A percentile compares a stretch with the other conserved stretches of the same genome.
Evolutionary conservation across 163 green algal genomes (phyloP).

Genomic region (Scenedesmus sp.): DNA sequence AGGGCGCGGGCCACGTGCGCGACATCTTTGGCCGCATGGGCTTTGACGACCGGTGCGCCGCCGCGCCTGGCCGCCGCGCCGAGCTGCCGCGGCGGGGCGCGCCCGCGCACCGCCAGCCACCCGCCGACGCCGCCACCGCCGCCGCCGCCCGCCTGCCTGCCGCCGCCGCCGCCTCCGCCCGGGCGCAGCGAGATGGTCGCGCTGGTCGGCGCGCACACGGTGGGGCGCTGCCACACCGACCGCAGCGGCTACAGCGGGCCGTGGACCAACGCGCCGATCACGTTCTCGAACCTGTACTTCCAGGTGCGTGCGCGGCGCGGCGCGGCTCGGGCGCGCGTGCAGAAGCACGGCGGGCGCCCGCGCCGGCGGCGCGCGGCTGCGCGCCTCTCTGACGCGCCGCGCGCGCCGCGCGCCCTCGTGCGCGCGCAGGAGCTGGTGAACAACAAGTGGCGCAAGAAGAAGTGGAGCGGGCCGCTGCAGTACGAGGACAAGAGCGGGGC

Average conservation of each 20-base stretch:
- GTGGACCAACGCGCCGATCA: conserved; percentile 89
- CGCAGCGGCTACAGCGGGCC: conserved; percentile 74
- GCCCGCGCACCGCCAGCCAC: no score
- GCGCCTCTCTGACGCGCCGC: no score
- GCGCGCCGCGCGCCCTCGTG: no score
- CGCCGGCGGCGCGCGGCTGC: no score
- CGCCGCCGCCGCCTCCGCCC: background rate
- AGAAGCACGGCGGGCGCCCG: no score
- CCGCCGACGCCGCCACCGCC: no score
- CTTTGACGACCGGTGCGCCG: conserved; percentile 77
- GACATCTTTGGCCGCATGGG: conserved; percentile 92
- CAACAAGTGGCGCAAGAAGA: conserved; percentile 84
- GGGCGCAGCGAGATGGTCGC: conserved; percentile 85
- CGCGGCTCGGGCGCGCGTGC: no score
- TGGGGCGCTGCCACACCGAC: conserved; percentile 87
- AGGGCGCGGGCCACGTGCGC: conserved; percentile 79
- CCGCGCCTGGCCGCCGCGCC: no score
- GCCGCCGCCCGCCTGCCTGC: background rate
- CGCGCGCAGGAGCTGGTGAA: conserved; percentile 65
- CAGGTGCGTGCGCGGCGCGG: background rate
- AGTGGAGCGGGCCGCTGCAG: conserved; percentile 84
- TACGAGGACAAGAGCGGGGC: conserved; percentile 82
- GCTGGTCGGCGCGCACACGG: conserved; percentile 69
- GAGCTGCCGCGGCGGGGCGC: no score
- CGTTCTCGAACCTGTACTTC: conserved; percentile 92